Evolutionary conservation across 805 yeast species (phyloP).

Genomic region (Scheffersomyces coipomensis): DNA sequence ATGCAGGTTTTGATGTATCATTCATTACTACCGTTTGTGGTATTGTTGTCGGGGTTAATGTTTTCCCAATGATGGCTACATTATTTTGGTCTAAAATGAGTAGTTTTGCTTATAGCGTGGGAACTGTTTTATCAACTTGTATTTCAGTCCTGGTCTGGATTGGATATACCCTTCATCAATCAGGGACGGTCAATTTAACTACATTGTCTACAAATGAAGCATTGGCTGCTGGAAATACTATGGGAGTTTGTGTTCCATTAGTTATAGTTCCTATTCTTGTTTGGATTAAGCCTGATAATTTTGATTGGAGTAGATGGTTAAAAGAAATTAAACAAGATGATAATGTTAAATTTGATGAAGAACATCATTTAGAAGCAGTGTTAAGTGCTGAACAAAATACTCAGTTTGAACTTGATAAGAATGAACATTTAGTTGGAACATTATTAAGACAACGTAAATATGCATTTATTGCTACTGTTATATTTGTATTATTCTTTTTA

Average conservation of each 20-base stretch:
- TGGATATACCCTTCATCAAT: constrained; percentile 31
- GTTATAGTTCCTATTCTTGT: constrained; percentile 68
- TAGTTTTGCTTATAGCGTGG: constrained; percentile 61
- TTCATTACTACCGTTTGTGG: constrained; percentile 88
- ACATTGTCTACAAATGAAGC: constrained; percentile 79
- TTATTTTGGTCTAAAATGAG: constrained; percentile 66
- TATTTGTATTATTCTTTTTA: constrained; percentile 42
- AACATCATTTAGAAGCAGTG: constrained; percentile 25
- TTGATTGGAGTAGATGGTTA: constrained; percentile 67
- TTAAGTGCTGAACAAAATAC: constrained; percentile 26
- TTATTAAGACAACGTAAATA: constrained; percentile 21
- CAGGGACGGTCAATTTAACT: constrained; percentile 29
- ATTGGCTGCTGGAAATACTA: constrained; percentile 86
- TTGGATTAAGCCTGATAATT: constrained; percentile 65
- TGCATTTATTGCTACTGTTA: constrained; percentile 19
- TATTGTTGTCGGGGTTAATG: constrained; percentile 82
- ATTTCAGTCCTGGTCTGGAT: constrained; percentile 66
- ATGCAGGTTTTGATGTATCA: constrained; percentile 84
- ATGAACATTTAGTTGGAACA: constrained; percentile 13
- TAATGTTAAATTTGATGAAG: constrained; percentile 57
- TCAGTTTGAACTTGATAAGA: constrained; percentile 18
- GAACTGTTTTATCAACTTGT: constrained; percentile 78
- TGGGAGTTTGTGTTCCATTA: constrained; percentile 72
- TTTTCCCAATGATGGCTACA: constrained; percentile 70
- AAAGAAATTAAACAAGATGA: constrained; percentile 67